Conservation (phyloP, 2,329 filamentous ascomycete genomes). For the Magnaporthiopsis incrustans region DNA sequence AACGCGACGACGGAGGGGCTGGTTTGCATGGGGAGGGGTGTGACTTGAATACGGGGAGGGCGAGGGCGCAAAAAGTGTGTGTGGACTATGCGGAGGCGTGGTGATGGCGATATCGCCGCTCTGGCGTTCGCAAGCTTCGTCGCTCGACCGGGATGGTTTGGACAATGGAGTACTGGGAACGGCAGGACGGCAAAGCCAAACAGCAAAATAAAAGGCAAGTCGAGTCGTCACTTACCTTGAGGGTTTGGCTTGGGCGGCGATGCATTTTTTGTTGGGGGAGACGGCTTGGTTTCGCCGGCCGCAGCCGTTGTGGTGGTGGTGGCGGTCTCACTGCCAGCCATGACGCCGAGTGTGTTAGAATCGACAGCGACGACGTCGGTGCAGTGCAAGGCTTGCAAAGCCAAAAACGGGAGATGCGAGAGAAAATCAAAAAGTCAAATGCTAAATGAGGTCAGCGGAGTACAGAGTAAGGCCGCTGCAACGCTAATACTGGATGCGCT, state of each 20-base stretch:
- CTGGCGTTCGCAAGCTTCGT: background rate
- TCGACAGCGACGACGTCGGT: background rate
- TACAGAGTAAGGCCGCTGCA: background rate
- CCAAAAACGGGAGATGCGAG: background rate
- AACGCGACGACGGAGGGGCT: background rate
- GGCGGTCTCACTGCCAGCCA: background rate
- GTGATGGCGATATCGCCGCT: background rate
- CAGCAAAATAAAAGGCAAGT: background rate
- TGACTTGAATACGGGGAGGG: too few relatives aligned
- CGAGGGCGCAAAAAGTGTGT: too few relatives aligned
- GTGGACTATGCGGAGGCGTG: background rate
- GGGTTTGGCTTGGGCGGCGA: conserved; percentile 1
- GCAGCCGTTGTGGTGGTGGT: background rate
- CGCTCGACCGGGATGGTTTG: background rate
- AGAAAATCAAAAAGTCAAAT: background rate
- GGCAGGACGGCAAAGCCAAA: background rate
- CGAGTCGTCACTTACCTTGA: conserved; percentile 2
- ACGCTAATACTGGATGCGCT: background rate
- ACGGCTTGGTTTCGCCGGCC: background rate
- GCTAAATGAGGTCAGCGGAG: conserved; percentile 5
- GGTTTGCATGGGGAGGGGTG: too few relatives aligned
- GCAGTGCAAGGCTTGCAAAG: background rate
- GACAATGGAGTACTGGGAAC: background rate
- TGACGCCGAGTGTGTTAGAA: background rate
- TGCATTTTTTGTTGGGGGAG: background rate